A percentile compares a stretch with the other conserved stretches of the same genome.
phyloP scores from a whole-genome alignment of 2,329 filamentous ascomycete species.

The Magnaporthiopsis rhizophila region DNA sequence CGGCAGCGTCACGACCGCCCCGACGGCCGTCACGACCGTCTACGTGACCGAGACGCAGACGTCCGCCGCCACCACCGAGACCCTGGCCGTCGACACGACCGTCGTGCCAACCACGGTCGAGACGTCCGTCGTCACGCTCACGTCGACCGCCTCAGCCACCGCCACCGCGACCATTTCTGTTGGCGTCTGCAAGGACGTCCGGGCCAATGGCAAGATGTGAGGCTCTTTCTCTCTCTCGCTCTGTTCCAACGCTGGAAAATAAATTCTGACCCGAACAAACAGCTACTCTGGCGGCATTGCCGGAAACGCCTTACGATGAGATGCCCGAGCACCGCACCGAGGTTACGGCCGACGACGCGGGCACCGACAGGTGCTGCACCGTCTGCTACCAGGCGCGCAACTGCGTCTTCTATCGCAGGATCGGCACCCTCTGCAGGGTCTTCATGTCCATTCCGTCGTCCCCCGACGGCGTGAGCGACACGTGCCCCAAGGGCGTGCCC shows the following conservation, averaged over 20 bases:
- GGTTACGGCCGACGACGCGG: not conserved
- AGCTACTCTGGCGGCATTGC: too few species aligned
- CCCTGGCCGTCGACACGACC: not conserved
- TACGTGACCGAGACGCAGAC: conserved; percentile 9
- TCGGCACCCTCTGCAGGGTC: too few species aligned
- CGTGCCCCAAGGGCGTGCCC: too few species aligned
- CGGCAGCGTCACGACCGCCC: conserved; percentile 8
- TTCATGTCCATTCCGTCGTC: too few species aligned
- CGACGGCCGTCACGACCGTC: conserved; percentile 1
- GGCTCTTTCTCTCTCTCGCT: too few species aligned
- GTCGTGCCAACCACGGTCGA: not conserved
- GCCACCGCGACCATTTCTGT: not conserved
- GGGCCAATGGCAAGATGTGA: not conserved
- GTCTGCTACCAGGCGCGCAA: not conserved
- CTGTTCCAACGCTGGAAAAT: too few species aligned
- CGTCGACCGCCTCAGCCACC: not conserved
- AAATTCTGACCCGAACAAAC: too few species aligned
- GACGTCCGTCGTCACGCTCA: not conserved
- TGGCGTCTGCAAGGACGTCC: not conserved
- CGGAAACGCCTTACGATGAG: too few species aligned
- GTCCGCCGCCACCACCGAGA: not conserved
- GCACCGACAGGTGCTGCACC: not conserved
- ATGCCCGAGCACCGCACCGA: not conserved
- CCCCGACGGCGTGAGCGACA: too few species aligned
- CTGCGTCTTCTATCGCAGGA: not conserved